Conservation (phyloP, 2,329 filamentous ascomycete genomes). For the Helotiales sp. region DNA sequence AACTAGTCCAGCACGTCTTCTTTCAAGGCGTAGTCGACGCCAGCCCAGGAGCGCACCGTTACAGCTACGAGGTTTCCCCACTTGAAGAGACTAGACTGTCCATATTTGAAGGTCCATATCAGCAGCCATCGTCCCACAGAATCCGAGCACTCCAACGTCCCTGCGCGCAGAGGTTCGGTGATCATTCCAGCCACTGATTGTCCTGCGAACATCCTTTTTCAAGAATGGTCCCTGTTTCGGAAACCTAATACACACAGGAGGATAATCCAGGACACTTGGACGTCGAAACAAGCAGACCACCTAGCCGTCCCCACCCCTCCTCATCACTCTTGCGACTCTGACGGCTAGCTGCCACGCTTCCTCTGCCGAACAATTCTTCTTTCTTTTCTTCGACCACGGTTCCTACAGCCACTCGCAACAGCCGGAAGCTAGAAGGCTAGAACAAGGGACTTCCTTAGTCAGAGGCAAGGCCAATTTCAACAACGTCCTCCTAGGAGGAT, state of each 20-base stretch:
- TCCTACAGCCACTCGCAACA: conserved; percentile 30
- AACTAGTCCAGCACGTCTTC: conserved; percentile 9
- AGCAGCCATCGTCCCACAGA: conserved; percentile 15
- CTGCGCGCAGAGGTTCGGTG: conserved; percentile 22
- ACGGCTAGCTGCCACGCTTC: conserved; percentile 23
- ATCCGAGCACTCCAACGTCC: conserved; percentile 23
- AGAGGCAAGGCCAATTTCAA: conserved; percentile 25
- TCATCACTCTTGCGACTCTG: conserved; percentile 21
- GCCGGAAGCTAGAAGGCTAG: conserved; percentile 9
- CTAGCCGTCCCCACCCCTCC: conserved; percentile 25
- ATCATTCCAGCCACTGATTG: conserved; percentile 20
- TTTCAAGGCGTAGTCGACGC: conserved; percentile 18
- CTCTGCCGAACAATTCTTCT: conserved; percentile 25
- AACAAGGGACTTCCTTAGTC: conserved; percentile 24
- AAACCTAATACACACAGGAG: conserved; percentile 26
- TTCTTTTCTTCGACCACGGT: conserved; percentile 16
- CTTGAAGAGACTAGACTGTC: conserved; percentile 6
- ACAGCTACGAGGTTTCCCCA: conserved; percentile 5
- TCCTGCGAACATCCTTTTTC: conserved; percentile 20
- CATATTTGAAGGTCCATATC: conserved; percentile 1
- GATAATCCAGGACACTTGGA: conserved; percentile 25
- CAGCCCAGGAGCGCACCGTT: conserved; percentile 6
- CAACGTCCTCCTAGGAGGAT: conserved; percentile 17
- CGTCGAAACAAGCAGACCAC: conserved; percentile 33
- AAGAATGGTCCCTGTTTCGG: conserved; percentile 34